Conservation (phyloP, 225 moss, liverwort and hornwort genomes). For the Ulota crispa region DNA sequence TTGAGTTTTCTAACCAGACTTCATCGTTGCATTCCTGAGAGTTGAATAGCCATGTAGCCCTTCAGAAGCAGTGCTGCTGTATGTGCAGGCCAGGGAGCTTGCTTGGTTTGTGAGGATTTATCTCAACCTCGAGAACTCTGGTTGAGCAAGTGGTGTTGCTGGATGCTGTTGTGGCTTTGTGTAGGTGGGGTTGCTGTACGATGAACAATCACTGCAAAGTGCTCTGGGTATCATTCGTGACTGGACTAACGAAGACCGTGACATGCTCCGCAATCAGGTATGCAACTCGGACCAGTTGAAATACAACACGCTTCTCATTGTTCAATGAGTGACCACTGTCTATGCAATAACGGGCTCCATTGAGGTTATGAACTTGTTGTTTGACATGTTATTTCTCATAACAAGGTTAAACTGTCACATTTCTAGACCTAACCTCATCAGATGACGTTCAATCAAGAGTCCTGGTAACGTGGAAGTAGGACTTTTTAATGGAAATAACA, state of each 20-base stretch:
- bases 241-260: conserved; percentile 78
- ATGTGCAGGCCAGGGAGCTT: too few species aligned
- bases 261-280: conserved; percentile 74
- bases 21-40: background rate
- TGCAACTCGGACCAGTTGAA: background rate
- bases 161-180: background rate
- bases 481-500: too few species aligned
- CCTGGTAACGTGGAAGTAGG: too few species aligned
- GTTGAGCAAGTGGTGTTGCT: background rate
- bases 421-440: background rate
- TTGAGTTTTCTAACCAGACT: background rate
- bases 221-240: conserved; percentile 68
- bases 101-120: too few species aligned
- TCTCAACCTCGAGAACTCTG: too few species aligned
- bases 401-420: background rate
- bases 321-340: too few species aligned
- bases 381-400: background rate
- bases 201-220: conserved; percentile 66
- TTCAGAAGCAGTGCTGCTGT: too few species aligned
- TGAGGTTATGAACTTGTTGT: background rate
- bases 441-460: background rate
- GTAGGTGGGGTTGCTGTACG: conserved; percentile 70
- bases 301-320: too few species aligned
- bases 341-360: too few species aligned
- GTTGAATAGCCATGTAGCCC: too few species aligned